Percentiles rank a stretch among this genome's conserved stretches.
phyloP scores from a whole-genome alignment of 2,329 filamentous ascomycete species.

The Capronia americana region DNA sequence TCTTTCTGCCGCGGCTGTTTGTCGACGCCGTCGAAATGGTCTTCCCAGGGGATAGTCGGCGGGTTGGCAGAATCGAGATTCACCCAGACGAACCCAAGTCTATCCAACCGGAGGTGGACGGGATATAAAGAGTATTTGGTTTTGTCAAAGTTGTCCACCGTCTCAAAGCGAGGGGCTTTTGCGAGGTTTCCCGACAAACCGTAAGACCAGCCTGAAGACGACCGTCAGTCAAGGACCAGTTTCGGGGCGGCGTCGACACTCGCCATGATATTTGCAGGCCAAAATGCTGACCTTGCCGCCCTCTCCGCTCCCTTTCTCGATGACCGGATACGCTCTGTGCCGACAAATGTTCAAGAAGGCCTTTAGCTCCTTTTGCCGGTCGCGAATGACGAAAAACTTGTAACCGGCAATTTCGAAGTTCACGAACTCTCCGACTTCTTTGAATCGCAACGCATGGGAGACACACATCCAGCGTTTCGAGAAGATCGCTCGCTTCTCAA shows the following conservation, averaged over 20 bases:
- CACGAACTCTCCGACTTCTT: conserved; percentile 54
- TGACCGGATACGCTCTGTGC: conserved; percentile 64
- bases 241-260: not conserved
- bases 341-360: conserved; percentile 69
- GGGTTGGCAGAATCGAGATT: conserved; percentile 29
- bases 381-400: conserved; percentile 61
- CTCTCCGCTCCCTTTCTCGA: conserved; percentile 43
- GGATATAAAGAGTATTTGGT: conserved; percentile 60
- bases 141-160: conserved; percentile 63
- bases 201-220: conserved; percentile 62
- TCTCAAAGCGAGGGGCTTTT: conserved; percentile 66
- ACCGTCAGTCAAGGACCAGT: conserved; percentile 2
- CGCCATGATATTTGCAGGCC: conserved; percentile 66
- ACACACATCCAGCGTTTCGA: conserved; percentile 57
- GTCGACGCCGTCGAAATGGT: conserved; percentile 60
- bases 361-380: conserved; percentile 60
- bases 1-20: conserved; percentile 53
- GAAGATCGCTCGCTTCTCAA: conserved; percentile 59
- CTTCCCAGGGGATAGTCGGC: conserved; percentile 57
- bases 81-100: conserved; percentile 37
- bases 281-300: conserved; percentile 52
- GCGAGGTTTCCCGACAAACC: conserved; percentile 63
- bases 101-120: conserved; percentile 33
- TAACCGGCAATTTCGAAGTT: conserved; percentile 53
- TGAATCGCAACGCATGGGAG: conserved; percentile 53